Percentiles rank a stretch among this genome's conserved stretches.
Conservation (phyloP, 805 yeast genomes). For the Ogataea henricii region DNA sequence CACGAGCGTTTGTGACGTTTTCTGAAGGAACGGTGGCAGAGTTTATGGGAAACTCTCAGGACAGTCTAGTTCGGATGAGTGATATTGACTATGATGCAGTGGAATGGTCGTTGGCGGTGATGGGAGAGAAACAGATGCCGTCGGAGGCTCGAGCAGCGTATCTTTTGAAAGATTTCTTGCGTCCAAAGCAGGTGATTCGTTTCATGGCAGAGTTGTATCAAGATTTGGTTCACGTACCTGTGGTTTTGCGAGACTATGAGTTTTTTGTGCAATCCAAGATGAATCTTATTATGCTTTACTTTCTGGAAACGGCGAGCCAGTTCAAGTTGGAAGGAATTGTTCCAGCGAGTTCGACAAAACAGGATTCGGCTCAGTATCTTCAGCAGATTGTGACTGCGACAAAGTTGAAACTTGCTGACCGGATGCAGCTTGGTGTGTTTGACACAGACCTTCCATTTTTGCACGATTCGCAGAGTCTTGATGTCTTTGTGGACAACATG, state of each 20-base stretch:
- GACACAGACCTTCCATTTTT: slow-evolving; percentile 9
- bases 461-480: neutral
- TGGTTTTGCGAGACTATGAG: slow-evolving; percentile 16
- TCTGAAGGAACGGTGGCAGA: neutral
- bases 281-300: slow-evolving; percentile 20
- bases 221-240: slow-evolving; percentile 6
- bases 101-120: neutral
- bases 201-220: slow-evolving; percentile 19
- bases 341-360: neutral
- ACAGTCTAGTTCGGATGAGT: neutral
- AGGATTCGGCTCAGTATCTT: neutral
- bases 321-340: neutral
- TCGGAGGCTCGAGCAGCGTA: neutral
- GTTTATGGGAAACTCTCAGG: neutral
- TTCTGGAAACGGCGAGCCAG: slow-evolving; percentile 16
- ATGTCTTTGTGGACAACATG: neutral
- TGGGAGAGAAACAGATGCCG: neutral
- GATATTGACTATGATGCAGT: neutral
- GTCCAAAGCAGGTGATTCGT: slow-evolving; percentile 18
- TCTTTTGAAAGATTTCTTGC: slow-evolving; percentile 7
- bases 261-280: slow-evolving; percentile 21
- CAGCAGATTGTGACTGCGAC: slow-evolving; percentile 3
- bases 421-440: slow-evolving; percentile 2
- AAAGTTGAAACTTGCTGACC: neutral
- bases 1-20: slow-evolving; percentile 7